Evolutionary conservation across 129 eudicot genomes (phyloP).

Genomic region (Lactuca saligna): DNA sequence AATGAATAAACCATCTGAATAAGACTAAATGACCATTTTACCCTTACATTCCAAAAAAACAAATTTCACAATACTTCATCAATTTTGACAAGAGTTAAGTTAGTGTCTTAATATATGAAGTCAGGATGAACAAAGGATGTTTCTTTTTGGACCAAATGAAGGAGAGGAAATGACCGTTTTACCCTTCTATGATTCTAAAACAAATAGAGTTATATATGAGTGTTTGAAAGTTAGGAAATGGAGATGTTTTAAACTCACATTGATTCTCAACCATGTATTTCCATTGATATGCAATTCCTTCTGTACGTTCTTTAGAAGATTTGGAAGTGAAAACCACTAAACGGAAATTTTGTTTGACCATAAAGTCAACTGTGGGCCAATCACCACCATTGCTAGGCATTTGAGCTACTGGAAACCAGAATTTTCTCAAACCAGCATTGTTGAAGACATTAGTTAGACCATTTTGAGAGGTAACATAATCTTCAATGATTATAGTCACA

Average conservation of each 20-base stretch:
- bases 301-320: constrained; percentile 67
- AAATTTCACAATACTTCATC: no score
- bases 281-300: constrained; percentile 97
- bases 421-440: constrained; percentile 77
- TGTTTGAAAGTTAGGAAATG: not conserved
- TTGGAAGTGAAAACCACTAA: constrained; percentile 89
- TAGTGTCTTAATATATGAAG: no score
- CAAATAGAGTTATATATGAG: no score
- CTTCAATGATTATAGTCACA: constrained; percentile 83
- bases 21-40: no score
- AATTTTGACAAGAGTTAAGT: no score
- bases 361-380: constrained; percentile 92
- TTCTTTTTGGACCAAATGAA: no score
- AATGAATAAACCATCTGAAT: no score
- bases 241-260: constrained; percentile 49
- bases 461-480: constrained; percentile 84
- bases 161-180: no score
- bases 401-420: constrained; percentile 78
- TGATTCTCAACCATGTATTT: constrained; percentile 82
- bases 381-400: constrained; percentile 89
- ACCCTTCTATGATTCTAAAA: no score
- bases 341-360: constrained; percentile 71
- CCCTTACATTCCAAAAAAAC: no score
- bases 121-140: no score
- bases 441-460: constrained; percentile 80